A percentile compares a stretch with the other conserved stretches of the same genome.
These are phyloP conservation scores for Hirsutella rhossiliensis DNA, from an alignment of 2,329 filamentous ascomycete species.

Conservation along the genomic window DNA sequence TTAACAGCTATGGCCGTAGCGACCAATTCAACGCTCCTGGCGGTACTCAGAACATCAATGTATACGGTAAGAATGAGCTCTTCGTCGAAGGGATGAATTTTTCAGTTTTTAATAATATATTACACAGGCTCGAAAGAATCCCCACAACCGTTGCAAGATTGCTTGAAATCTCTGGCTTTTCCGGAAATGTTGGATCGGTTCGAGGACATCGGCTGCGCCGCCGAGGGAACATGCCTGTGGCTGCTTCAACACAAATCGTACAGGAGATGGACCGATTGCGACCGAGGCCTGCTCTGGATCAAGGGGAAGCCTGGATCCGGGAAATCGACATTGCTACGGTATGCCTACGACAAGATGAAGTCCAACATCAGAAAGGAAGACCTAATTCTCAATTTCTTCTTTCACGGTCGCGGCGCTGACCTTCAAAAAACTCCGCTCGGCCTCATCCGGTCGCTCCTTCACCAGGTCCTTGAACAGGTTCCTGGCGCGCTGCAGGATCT, in stretches of 20 bases:
- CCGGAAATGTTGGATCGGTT: conserved; percentile 13
- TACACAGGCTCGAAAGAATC: neutral
- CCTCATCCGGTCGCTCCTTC: conserved; percentile 21
- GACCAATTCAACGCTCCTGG: neutral
- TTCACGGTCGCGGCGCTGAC: conserved; percentile 17
- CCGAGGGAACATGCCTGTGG: conserved; percentile 20
- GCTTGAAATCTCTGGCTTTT: conserved; percentile 19
- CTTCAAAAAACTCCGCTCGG: conserved; percentile 20
- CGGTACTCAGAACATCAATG: too few species aligned
- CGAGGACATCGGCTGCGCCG: conserved; percentile 10
- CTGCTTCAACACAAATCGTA: conserved; percentile 13
- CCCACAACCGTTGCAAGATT: conserved; percentile 2
- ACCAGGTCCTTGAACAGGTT: conserved; percentile 17
- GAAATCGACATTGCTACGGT: conserved; percentile 25
- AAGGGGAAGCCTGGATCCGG: conserved; percentile 27
- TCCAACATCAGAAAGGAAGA: neutral
- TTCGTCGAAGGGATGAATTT: neutral
- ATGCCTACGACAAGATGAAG: conserved; percentile 17
- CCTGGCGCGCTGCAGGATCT: conserved; percentile 10
- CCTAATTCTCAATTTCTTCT: conserved; percentile 17
- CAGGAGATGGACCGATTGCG: conserved; percentile 8
- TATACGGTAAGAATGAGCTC: conserved; percentile 8
- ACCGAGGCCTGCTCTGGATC: conserved; percentile 21
- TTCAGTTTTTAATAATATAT: neutral
- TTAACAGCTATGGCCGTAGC: neutral